A percentile compares a stretch with the other conserved stretches of the same genome.
phyloP scores from a whole-genome alignment of 441 rosid genomes.

The California macrophylla region DNA sequence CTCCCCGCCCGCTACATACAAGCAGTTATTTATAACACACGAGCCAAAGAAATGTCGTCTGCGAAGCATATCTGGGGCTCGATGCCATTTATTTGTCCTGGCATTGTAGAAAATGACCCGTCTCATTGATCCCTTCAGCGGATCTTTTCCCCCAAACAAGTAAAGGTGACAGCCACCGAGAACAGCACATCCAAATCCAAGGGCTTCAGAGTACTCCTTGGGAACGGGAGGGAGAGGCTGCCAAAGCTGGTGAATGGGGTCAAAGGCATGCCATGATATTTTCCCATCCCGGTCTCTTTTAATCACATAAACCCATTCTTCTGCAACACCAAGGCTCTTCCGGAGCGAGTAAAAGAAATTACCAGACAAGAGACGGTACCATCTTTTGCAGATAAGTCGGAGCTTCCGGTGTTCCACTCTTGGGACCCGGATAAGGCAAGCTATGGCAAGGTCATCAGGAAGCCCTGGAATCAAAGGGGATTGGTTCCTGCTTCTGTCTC shows the following conservation, averaged over 20 bases:
- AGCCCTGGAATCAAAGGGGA: conserved; percentile 47
- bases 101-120: conserved; percentile 44
- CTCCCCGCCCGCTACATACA: conserved; percentile 54
- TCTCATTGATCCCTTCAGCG: conserved; percentile 42
- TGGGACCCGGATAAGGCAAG: conserved; percentile 49
- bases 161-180: conserved; percentile 50
- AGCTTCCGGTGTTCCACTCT: conserved; percentile 41
- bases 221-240: conserved; percentile 51
- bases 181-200: conserved; percentile 51
- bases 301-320: conserved; percentile 47
- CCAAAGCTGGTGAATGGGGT: conserved; percentile 48
- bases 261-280: conserved; percentile 52
- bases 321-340: conserved; percentile 41
- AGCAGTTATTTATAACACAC: conserved; percentile 47
- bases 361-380: conserved; percentile 42
- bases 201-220: conserved; percentile 42
- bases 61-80: conserved; percentile 50
- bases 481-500: conserved; percentile 39
- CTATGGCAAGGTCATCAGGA: conserved; percentile 49
- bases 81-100: conserved; percentile 47
- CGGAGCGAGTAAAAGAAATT: conserved; percentile 44
- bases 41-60: conserved; percentile 46
- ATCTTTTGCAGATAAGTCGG: conserved; percentile 46
- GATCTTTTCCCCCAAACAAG: conserved; percentile 51
- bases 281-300: conserved; percentile 45